phyloP scores from a whole-genome alignment of 768 basidiomycete genomes.

The Termitomyces bulborhizus region DNA sequence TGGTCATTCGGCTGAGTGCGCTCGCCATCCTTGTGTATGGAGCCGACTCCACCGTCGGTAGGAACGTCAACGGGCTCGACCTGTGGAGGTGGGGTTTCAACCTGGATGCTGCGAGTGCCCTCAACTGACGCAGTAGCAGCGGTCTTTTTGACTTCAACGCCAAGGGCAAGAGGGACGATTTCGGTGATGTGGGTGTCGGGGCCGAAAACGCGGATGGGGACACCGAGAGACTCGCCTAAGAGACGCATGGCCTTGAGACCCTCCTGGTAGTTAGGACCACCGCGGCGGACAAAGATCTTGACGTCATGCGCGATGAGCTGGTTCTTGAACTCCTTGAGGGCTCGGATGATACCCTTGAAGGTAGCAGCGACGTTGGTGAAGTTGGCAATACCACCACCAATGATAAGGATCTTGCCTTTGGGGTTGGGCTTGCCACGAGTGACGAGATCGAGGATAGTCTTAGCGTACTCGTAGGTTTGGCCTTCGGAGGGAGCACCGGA shows the following conservation, averaged over 20 bases:
- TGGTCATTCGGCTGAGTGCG: conserved; percentile 84
- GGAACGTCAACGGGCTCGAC: conserved; percentile 32
- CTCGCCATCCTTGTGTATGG: conserved; percentile 71
- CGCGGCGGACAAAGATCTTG: conserved; percentile 95
- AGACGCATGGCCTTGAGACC: conserved; percentile 96
- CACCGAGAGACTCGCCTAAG: conserved; percentile 93
- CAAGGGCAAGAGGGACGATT: conserved; percentile 97
- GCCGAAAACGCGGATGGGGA: conserved; percentile 95
- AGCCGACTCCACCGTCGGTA: conserved; percentile 47
- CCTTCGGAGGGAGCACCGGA: conserved; percentile 97
- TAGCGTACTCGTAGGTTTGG: conserved; percentile 99
- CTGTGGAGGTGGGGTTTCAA: conserved; percentile 31
- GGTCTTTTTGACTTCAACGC: conserved; percentile 54
- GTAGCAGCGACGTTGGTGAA: conserved; percentile 99
- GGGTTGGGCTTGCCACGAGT: conserved; percentile 80
- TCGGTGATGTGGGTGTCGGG: conserved; percentile 99
- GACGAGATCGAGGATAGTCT: conserved; percentile 96
- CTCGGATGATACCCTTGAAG: conserved; percentile 99
- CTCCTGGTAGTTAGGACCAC: conserved; percentile 99
- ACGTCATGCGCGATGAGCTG: conserved; percentile 80
- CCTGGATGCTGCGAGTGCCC: conserved; percentile 30
- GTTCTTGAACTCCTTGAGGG: conserved; percentile 88
- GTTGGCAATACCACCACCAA: conserved; percentile 99
- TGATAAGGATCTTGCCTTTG: conserved; percentile 97
- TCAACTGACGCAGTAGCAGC: conserved; percentile 15